A percentile compares a stretch with the other conserved stretches of the same genome.
phyloP scores from a whole-genome alignment of 768 basidiomycete genomes.

The Mycena galericulata region DNA sequence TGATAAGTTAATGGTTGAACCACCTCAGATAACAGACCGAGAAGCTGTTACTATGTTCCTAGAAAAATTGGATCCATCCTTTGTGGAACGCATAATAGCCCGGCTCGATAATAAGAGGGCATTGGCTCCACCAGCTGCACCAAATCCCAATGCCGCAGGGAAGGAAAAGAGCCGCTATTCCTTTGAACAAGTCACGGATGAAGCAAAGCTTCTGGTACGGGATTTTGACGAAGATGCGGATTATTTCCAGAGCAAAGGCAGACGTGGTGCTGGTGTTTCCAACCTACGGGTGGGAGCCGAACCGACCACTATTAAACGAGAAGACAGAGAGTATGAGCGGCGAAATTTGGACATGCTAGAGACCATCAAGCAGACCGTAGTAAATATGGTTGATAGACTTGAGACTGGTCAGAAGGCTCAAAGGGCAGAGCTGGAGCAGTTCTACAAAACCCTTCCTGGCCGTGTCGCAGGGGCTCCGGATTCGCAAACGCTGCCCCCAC shows the following conservation, averaged over 20 bases:
- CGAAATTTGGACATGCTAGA: not conserved
- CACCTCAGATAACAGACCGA: not conserved
- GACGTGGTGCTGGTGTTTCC: too few species aligned
- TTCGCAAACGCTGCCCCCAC: not conserved
- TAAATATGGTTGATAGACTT: not conserved
- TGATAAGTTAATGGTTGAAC: not conserved
- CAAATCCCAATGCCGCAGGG: too few species aligned
- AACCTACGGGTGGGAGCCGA: not conserved
- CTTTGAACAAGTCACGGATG: too few species aligned
- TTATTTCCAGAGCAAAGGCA: too few species aligned
- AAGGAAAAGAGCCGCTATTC: too few species aligned
- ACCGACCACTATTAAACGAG: not conserved
- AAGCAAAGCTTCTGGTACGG: too few species aligned
- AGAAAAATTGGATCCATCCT: not conserved
- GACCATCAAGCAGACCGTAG: not conserved
- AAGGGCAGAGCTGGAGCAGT: not conserved
- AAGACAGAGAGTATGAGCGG: not conserved
- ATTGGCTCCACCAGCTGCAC: not conserved
- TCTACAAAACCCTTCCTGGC: slow-evolving; percentile 7
- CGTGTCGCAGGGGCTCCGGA: not conserved
- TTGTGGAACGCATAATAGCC: not conserved
- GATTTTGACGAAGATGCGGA: too few species aligned
- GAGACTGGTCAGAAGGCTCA: not conserved
- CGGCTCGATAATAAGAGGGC: not conserved
- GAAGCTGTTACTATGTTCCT: slow-evolving; percentile 3